Evolutionary conservation across 1,139 yeast genomes (phyloP).

Genomic region (Taiozyma sp.): DNA sequence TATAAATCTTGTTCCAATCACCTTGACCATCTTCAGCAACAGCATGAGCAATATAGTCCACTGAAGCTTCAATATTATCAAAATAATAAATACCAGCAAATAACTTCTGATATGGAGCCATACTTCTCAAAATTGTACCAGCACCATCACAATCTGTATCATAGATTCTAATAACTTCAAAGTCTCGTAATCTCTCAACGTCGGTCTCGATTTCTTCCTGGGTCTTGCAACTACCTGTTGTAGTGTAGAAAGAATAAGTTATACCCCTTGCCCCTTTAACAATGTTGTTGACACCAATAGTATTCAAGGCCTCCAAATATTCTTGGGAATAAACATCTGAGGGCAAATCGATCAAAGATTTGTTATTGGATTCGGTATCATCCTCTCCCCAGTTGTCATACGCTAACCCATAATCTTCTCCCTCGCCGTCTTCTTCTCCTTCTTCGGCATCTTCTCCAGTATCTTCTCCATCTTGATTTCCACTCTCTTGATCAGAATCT

Average conservation of each 20-base stretch:
- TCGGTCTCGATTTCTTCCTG: slow-evolving; percentile 51
- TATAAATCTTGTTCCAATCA: slow-evolving; percentile 58
- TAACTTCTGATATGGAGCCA: slow-evolving; percentile 51
- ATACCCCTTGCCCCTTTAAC: slow-evolving; percentile 48
- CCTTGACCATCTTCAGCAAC: slow-evolving; percentile 45
- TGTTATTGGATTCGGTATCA: slow-evolving; percentile 4
- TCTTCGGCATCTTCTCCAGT: background rate
- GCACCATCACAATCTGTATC: slow-evolving; percentile 79
- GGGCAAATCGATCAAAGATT: background rate
- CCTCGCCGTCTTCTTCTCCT: slow-evolving; percentile 4
- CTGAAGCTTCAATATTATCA: slow-evolving; percentile 41
- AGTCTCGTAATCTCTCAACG: slow-evolving; percentile 41
- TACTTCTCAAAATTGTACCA: slow-evolving; percentile 52
- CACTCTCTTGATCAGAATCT: background rate
- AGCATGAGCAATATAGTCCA: slow-evolving; percentile 46
- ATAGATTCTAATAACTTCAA: slow-evolving; percentile 62
- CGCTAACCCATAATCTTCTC: background rate
- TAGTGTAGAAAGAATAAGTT: slow-evolving; percentile 53
- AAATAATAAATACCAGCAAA: slow-evolving; percentile 66
- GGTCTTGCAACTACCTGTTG: slow-evolving; percentile 65
- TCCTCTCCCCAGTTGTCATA: slow-evolving; percentile 2
- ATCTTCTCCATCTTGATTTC: background rate
- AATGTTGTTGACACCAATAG: slow-evolving; percentile 13
- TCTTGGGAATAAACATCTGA: slow-evolving; percentile 4
- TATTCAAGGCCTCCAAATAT: slow-evolving; percentile 8